Base-by-base conservation (phyloP, 1,284 basidiomycete genomes). In the Retiboletus flavoniger region DNA sequence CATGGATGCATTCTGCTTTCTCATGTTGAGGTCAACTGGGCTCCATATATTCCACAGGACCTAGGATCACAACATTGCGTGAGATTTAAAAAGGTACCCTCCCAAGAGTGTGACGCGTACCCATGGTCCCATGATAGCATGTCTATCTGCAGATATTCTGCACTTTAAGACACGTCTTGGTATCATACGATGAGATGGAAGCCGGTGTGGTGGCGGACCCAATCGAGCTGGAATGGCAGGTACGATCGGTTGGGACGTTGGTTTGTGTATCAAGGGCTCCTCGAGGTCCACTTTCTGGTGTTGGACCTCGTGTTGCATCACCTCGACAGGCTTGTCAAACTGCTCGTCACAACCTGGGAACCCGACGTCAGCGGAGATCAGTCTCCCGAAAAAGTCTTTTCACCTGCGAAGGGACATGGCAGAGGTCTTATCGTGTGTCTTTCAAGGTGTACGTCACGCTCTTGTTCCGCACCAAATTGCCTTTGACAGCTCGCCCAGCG, bases 181-280 rank as follows among this genome's bases (percentile, higher is more conserved):
- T 51, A 78, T 72, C 28, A 76, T 67, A 62, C 78, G 73, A 60
- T 82, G 82, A 3, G 81, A 74, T 17, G 83, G 81, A 41, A 85
- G 61, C 10, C 53, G 60, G 6, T 57, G 55, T n/a, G 75, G 72
- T 43, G 72, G 68, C 29, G 68, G 62, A 28, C 68, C 72, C 29
- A 72, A 62, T 41, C 66, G 66, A 48, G 68, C 60, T 24, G 68
- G 60, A 39, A 64, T 56, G 35, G 67, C 61, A 17, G 74, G 74
- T 34, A 55, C 50, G 48, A 68, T 69, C 16, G 75, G 78, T 39
- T 63, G 55, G 6, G 70, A 66, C 9, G 72, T 68, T 19, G 68
- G 63, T 60, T 74, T 77, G 52, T 73, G 64, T 28, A 51, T 45
- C 53, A 73, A 66, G 54, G 78, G 76, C 41, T 71, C 63, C 47